These are phyloP conservation scores for Kalmanozyma brasiliensis DNA, from an alignment of 1,284 basidiomycete species.

Conservation along the genomic window DNA sequence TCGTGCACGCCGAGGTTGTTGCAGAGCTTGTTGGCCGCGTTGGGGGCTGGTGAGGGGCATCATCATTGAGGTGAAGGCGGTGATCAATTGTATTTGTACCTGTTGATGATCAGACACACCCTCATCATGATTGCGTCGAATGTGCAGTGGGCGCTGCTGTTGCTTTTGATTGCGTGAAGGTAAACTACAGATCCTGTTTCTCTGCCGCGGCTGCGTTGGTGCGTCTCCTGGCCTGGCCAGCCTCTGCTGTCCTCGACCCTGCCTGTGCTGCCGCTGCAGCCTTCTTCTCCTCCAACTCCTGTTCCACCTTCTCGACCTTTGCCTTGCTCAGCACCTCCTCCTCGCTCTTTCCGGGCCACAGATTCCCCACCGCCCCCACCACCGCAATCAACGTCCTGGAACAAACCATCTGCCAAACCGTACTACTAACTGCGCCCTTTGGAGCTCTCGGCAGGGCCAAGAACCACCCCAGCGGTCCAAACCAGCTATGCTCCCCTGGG, in stretches of 20 bases:
- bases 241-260: not conserved
- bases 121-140: not conserved
- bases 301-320: conserved; percentile 11
- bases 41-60: conserved; percentile 16
- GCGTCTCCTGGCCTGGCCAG: conserved; percentile 16
- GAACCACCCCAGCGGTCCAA: conserved; percentile 58
- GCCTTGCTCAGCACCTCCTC: conserved; percentile 21
- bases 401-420: conserved; percentile 51
- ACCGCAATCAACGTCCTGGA: conserved; percentile 29
- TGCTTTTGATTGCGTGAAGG: not conserved
- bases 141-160: not conserved
- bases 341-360: conserved; percentile 24
- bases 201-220: conserved; percentile 24
- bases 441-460: conserved; percentile 57
- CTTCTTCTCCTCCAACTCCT: conserved; percentile 7
- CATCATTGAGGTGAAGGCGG: conserved; percentile 15
- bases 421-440: conserved; percentile 46
- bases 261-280: conserved; percentile 2
- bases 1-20: conserved; percentile 35
- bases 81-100: conserved; percentile 29
- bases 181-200: conserved; percentile 23
- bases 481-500: conserved; percentile 51
- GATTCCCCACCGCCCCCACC: conserved; percentile 6
- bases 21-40: conserved; percentile 14
- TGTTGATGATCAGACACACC: not conserved